These are phyloP conservation scores for Microcos paniculata DNA, from an alignment of 345 rosid species.

Conservation along the genomic window DNA sequence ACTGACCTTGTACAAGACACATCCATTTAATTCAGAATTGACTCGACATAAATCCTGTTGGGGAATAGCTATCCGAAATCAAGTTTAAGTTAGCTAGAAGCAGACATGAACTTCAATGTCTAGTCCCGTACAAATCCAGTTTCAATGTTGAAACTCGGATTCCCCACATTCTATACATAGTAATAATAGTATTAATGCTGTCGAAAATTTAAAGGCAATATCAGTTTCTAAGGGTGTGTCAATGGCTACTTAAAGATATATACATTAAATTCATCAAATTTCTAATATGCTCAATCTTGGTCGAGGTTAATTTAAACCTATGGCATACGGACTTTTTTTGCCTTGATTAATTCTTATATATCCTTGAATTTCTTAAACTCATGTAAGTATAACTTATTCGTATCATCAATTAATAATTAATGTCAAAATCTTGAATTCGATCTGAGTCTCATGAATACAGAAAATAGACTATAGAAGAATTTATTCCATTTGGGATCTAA, in stretches of 20 bases:
- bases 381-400: no score
- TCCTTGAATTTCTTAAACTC: no score
- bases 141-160: not conserved
- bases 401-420: no score
- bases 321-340: no score
- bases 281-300: not conserved
- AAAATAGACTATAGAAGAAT: no score
- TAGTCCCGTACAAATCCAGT: not conserved
- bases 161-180: not conserved
- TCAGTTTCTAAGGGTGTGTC: not conserved
- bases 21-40: not conserved
- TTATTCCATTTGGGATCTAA: no score
- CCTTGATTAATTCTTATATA: no score
- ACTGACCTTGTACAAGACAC: not conserved
- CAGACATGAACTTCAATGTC: not conserved
- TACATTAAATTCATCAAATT: not conserved
- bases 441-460: no score
- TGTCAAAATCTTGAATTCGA: no score
- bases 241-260: not conserved
- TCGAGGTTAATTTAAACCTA: not conserved
- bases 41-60: constrained; percentile 4
- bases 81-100: not conserved
- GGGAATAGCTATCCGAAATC: not conserved
- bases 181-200: not conserved
- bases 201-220: not conserved